phyloP scores from a whole-genome alignment of 176 grass and related monocot species.

The Ampelocalamus luodianensis region DNA sequence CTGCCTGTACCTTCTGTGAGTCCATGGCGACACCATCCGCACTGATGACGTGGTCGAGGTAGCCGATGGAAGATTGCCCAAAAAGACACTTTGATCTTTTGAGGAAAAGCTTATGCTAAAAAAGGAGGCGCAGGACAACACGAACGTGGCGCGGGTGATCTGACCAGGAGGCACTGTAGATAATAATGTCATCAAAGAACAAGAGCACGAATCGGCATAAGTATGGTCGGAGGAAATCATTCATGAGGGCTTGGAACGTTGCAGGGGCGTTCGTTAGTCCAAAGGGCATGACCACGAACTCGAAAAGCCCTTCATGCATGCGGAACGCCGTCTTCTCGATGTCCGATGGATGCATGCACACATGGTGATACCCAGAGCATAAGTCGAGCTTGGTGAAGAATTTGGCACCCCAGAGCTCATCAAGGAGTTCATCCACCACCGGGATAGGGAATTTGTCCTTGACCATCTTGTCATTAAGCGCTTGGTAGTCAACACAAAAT shows the following conservation, averaged over 20 bases:
- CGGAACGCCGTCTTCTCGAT: background rate
- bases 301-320: background rate
- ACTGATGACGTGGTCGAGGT: background rate
- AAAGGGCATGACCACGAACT: constrained; percentile 23
- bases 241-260: background rate
- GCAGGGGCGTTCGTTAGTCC: background rate
- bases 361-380: background rate
- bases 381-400: too few species aligned
- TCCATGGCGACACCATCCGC: background rate
- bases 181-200: background rate
- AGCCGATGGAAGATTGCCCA: background rate
- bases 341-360: background rate
- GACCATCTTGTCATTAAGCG: background rate
- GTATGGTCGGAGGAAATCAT: background rate
- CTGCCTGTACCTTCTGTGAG: too few species aligned
- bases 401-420: too few species aligned
- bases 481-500: background rate
- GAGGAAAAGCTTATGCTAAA: background rate
- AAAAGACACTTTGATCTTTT: background rate
- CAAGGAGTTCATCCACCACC: background rate
- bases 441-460: constrained; percentile 3
- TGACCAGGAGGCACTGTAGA: background rate
- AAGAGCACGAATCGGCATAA: background rate
- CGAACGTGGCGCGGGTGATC: background rate
- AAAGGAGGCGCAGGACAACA: fast-evolving